Conservation (phyloP, 495 filamentous ascomycete genomes). For the Xylaria telfairii region DNA sequence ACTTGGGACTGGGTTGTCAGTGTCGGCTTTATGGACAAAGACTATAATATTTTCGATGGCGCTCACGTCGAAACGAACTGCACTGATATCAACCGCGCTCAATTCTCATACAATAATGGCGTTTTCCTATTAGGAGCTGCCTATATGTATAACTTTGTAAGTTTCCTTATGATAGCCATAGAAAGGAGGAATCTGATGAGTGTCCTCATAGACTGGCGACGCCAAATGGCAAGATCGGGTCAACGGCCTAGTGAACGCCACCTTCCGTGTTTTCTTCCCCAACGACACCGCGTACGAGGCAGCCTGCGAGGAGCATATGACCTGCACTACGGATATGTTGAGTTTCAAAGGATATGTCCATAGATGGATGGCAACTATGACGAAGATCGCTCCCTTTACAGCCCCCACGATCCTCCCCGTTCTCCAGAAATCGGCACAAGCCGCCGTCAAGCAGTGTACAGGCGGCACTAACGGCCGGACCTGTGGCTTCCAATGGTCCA, state of each 20-base stretch:
- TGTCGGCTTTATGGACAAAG: conserved; percentile 66
- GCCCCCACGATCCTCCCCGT: conserved; percentile 62
- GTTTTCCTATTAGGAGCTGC: conserved; percentile 75
- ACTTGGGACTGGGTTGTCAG: conserved; percentile 72
- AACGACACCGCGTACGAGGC: conserved; percentile 68
- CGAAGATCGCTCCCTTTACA: conserved; percentile 73
- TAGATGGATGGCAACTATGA: conserved; percentile 77
- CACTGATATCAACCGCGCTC: conserved; percentile 62
- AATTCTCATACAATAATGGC: conserved; percentile 80
- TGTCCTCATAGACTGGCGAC: conserved; percentile 31
- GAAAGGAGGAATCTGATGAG: neutral
- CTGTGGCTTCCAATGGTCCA: conserved; percentile 75
- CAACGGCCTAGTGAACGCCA: conserved; percentile 62
- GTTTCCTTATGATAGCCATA: conserved; percentile 26
- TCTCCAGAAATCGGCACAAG: conserved; percentile 65
- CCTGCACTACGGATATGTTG: conserved; percentile 75
- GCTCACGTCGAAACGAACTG: conserved; percentile 68
- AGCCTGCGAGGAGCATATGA: conserved; percentile 67
- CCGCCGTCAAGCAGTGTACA: conserved; percentile 71
- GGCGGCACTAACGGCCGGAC: conserved; percentile 59
- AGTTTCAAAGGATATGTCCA: conserved; percentile 83
- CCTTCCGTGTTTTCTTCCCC: conserved; percentile 63
- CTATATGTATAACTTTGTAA: conserved; percentile 76
- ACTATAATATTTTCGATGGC: conserved; percentile 74
- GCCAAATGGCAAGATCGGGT: conserved; percentile 67